phyloP scores from a whole-genome alignment of 2,329 filamentous ascomycete species.

The Penicillium sp. region DNA sequence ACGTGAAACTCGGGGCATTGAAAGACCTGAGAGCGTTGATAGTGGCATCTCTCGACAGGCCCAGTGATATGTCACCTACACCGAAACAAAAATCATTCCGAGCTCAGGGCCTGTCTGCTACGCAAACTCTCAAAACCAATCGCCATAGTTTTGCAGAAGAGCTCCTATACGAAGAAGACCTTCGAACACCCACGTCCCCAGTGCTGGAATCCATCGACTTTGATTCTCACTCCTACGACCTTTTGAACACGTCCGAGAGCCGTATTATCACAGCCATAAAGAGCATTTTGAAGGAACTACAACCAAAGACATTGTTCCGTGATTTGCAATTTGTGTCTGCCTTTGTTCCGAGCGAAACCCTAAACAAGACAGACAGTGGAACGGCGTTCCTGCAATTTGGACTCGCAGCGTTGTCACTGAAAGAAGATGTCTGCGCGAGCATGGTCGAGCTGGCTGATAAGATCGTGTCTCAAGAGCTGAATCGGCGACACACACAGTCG shows the following conservation, averaged over 20 bases:
- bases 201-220: slow-evolving; percentile 28
- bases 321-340: slow-evolving; percentile 70
- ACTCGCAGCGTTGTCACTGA: slow-evolving; percentile 80
- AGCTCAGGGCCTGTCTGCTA: slow-evolving; percentile 4
- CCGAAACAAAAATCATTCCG: slow-evolving; percentile 5
- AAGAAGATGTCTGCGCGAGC: slow-evolving; percentile 79
- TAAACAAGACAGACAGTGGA: slow-evolving; percentile 56
- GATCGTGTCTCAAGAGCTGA: slow-evolving; percentile 57
- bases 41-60: slow-evolving; percentile 65
- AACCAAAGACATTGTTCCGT: slow-evolving; percentile 76
- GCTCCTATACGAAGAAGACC: slow-evolving; percentile 17
- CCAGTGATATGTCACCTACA: slow-evolving; percentile 36
- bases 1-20: slow-evolving; percentile 76
- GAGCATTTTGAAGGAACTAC: slow-evolving; percentile 63
- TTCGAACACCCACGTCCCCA: slow-evolving; percentile 21
- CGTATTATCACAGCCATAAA: slow-evolving; percentile 63
- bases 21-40: slow-evolving; percentile 81
- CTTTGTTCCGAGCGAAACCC: slow-evolving; percentile 54
- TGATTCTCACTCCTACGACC: slow-evolving; percentile 40
- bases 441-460: slow-evolving; percentile 74
- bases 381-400: slow-evolving; percentile 91
- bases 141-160: slow-evolving; percentile 32
- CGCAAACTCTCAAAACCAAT: slow-evolving; percentile 17
- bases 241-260: slow-evolving; percentile 55
- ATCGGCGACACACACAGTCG: slow-evolving; percentile 31